Conservation (phyloP, 1,284 basidiomycete genomes). For the Sphagnurus paluster region DNA sequence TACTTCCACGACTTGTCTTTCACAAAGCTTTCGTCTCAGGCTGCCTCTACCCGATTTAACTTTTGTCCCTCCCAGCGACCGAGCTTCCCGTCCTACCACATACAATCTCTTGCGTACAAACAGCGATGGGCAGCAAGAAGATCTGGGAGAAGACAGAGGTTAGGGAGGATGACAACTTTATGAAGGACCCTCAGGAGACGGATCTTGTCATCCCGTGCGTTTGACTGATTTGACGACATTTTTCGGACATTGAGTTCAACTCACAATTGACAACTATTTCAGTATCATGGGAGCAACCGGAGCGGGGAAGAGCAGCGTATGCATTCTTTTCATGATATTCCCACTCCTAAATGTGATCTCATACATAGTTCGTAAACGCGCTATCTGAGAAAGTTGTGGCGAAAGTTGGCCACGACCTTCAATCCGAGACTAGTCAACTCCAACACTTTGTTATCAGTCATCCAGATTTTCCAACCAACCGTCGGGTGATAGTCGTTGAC, state of each 20-base stretch:
- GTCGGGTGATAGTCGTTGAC: conserved; percentile 24
- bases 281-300: conserved; percentile 21
- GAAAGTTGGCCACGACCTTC: conserved; percentile 17
- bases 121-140: neutral
- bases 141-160: conserved; percentile 9
- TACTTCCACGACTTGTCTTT: too few relatives aligned
- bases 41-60: too few relatives aligned
- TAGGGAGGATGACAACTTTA: conserved; percentile 7
- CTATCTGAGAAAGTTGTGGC: conserved; percentile 9
- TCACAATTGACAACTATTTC: neutral
- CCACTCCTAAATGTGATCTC: neutral
- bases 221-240: neutral
- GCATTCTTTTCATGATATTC: neutral
- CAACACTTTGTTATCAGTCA: conserved; percentile 12
- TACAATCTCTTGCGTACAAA: neutral
- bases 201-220: conserved; percentile 16
- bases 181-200: conserved; percentile 3
- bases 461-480: conserved; percentile 7
- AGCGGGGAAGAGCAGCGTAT: conserved; percentile 22
- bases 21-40: too few relatives aligned
- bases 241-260: neutral
- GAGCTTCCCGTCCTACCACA: neutral
- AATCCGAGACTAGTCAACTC: conserved; percentile 21
- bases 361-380: conserved; percentile 16
- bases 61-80: neutral